Conservation (phyloP, 2,329 filamentous ascomycete species). For the Colletotrichum sp. region DNA sequence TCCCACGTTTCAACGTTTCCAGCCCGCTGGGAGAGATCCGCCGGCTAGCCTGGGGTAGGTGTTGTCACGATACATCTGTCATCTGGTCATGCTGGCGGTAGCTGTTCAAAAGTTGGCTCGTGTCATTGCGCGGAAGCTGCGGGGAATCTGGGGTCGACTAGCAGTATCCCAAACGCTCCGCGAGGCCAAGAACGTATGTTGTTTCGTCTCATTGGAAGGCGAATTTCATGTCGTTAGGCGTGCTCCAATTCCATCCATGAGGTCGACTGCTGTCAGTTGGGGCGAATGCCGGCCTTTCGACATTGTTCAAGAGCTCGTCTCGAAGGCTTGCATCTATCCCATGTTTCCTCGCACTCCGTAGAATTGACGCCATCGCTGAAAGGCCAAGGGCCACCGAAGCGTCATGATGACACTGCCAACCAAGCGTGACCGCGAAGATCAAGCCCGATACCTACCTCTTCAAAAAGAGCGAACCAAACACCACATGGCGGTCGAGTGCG, state of each 20-base stretch:
- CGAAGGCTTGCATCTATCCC: not conserved
- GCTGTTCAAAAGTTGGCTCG: not conserved
- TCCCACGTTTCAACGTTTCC: not conserved
- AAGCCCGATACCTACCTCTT: not conserved
- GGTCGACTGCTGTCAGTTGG: not conserved
- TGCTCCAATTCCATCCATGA: not conserved
- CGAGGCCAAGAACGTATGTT: not conserved
- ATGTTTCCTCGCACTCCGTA: not conserved
- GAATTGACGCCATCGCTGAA: not conserved
- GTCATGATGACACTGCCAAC: constrained; percentile 16
- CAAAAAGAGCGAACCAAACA: not conserved
- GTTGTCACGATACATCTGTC: constrained; percentile 1
- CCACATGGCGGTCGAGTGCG: constrained; percentile 8
- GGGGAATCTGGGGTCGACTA: not conserved
- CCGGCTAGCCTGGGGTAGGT: not conserved
- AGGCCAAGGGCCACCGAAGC: not conserved
- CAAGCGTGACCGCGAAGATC: not conserved
- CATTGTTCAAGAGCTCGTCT: not conserved
- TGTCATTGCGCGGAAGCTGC: not conserved
- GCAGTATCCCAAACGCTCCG: not conserved
- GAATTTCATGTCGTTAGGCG: not conserved
- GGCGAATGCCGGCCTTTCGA: not conserved
- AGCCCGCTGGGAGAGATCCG: not conserved
- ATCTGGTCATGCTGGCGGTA: not conserved
- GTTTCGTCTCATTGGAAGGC: not conserved